These are phyloP conservation scores for Pseudocercospora ulei DNA, from an alignment of 2,329 filamentous ascomycete genomes.

Conservation along the genomic window DNA sequence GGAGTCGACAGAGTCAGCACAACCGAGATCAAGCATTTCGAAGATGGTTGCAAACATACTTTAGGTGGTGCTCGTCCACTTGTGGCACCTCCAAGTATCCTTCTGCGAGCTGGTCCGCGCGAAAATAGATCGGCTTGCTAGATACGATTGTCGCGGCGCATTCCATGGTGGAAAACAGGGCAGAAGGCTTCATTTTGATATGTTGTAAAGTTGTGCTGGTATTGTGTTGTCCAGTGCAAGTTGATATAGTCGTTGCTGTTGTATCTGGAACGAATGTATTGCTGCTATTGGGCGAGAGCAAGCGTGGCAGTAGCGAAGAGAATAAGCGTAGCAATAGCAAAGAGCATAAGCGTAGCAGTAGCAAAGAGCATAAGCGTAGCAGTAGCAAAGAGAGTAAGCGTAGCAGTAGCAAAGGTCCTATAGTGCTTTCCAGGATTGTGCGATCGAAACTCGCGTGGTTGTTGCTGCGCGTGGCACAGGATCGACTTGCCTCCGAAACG, in stretches of 20 bases:
- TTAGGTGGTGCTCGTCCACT: background rate
- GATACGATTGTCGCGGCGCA: background rate
- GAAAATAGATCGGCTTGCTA: background rate
- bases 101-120: background rate
- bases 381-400: no score
- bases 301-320: no score
- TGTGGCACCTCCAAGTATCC: background rate
- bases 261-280: no score
- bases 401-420: conserved; percentile 2
- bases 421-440: background rate
- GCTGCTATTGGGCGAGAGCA: no score
- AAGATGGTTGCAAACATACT: background rate
- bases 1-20: background rate
- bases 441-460: background rate
- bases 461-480: conserved; percentile 2
- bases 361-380: no score
- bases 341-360: no score
- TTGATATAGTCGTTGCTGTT: background rate
- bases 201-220: background rate
- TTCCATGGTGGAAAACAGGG: background rate
- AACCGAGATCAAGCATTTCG: background rate
- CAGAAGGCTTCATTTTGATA: conserved; percentile 2
- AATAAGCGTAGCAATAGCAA: no score
- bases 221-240: background rate
- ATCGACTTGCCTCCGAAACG: background rate